Base-by-base conservation (phyloP, 1,284 basidiomycete species). In the Afroboletus lepidellus region DNA sequence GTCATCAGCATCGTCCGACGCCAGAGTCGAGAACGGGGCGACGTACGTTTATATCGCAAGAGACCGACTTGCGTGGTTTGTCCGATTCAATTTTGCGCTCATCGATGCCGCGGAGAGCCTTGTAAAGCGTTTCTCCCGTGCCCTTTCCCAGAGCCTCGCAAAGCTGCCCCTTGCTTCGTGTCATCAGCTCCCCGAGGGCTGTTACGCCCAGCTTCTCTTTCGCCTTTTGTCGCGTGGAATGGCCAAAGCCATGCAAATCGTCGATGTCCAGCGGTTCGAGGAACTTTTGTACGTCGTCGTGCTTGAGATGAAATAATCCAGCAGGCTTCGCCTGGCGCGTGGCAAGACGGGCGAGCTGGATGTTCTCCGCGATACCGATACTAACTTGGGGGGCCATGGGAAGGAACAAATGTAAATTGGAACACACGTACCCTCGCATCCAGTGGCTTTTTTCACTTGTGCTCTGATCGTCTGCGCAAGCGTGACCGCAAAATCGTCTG, bases 281-380 rank as follows among this genome's bases (percentile, higher is more conserved):
- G 44, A 93, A 78, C 0, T 71, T 73, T 0, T 75, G 71, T 2
- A 87, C 75, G 30, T 84, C 79, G 6, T 75, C 73, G 1, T 71
- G 72, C 0, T 76, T 61, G 5, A 98, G 81, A 57, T 94, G 93
- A 65, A 81, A 92, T 0, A 88, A 85, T 2, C 87, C 85, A 0
- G 87, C 91, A 0, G 96, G 97, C 67, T 99, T 99, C 5, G 97
- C 96, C 11, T 78, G 80, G 6, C 91, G 84, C 0, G 94, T 97
- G 0, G 96, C 96, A 1, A 99, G 78, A 7, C 94, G 89, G 1
- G 96, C 92, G 3, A 98, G 82, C 46, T 97, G 84, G 57, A 98
- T 88, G 71, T 98, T 99, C 60, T 90, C 84, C 0, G 91, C 81
- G 41, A 98, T 90, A 6, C 97, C 96, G 39, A 99, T 91, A 66